A percentile compares a stretch with the other conserved stretches of the same genome.
Evolutionary conservation across 108 stramenopile species (phyloP).

Genomic region (Nitzschia palea): DNA sequence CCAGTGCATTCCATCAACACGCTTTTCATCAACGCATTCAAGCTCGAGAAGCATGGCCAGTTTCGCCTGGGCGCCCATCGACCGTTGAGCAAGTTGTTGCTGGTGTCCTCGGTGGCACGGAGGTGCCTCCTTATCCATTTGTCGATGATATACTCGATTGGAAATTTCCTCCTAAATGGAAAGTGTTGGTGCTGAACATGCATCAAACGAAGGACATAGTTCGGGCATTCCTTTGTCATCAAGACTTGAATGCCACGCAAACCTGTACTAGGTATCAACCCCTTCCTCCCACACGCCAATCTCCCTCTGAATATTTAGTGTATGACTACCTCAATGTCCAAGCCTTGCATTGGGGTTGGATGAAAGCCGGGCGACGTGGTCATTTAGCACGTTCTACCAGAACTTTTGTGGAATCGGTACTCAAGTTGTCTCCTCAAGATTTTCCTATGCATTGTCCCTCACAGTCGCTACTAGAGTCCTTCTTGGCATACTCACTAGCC

Average conservation of each 20-base stretch:
- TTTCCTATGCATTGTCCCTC: constrained; percentile 4
- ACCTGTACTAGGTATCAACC: constrained; percentile 3
- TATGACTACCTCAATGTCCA: constrained; percentile 13
- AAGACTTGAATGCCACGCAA: not conserved
- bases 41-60: constrained; percentile 8
- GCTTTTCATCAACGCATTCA: constrained; percentile 6
- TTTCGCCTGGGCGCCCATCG: not conserved
- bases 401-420: not conserved
- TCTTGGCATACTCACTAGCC: constrained; percentile 2
- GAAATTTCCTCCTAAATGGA: not conserved
- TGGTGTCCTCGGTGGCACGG: not conserved
- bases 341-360: constrained; percentile 12
- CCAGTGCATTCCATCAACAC: constrained; percentile 11
- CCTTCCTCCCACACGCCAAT: not conserved
- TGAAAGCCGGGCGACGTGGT: not conserved
- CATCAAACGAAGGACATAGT: not conserved
- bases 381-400: not conserved
- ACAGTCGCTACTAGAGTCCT: not conserved
- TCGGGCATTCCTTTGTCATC: constrained; percentile 1
- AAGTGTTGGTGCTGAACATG: not conserved
- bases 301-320: not conserved
- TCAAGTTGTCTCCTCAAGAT: not conserved
- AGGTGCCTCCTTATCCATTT: constrained; percentile 3
- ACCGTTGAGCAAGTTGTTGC: not conserved
- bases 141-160: not conserved